Base-by-base conservation (phyloP, 495 filamentous ascomycete species). In the Cercophora scortea region DNA sequence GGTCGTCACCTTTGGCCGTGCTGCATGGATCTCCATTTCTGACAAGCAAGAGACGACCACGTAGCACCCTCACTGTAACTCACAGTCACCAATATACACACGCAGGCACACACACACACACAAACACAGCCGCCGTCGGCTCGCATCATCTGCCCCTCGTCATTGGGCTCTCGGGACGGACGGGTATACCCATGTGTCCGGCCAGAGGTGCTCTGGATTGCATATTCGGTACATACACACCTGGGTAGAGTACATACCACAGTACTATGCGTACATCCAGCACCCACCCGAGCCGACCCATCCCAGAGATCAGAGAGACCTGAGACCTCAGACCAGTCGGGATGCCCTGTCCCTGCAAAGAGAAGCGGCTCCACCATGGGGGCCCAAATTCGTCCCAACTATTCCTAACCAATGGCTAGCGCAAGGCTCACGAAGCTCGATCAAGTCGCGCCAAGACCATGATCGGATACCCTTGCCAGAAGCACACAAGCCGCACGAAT, bases 1-100 rank as follows among this genome's bases (percentile, higher is more conserved):
- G 10, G 17, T 18, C 8, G 43, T 44, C 42, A 44, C 42, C 13
- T 17, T 44, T 33, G 13, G 43, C 13, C 46, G 38, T 38, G 42
- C 53, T 55, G 57, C 61, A 61, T 54, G 55, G 61, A 57, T 61
- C 49, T 59, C 60, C 51, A 54, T 57, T 59, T 58, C 43, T 57
- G 54, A 60, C 52, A 62, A 64, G 65, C 68, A 66, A 67, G 60
- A 63, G 67, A 54, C 62, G 67, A 63, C 67, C 70, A 73, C 70
- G 70, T 73, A 68, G 70, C 70, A 66, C 57, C 61, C 25, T 25
- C 25, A 25, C 25, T 25, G 25, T 25, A 2, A 2, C 25, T 25
- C 25, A 25, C 25, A 25, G 25, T 2, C 58, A 63, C 60, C 57
- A 55, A 46, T 45, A 58, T 59, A 50, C 59, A 63, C 59, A 25